Percentiles rank a stretch among this genome's conserved stretches.
Evolutionary conservation across 208 protist species (phyloP).

Genomic region (Vickermania ingenoplastis): DNA sequence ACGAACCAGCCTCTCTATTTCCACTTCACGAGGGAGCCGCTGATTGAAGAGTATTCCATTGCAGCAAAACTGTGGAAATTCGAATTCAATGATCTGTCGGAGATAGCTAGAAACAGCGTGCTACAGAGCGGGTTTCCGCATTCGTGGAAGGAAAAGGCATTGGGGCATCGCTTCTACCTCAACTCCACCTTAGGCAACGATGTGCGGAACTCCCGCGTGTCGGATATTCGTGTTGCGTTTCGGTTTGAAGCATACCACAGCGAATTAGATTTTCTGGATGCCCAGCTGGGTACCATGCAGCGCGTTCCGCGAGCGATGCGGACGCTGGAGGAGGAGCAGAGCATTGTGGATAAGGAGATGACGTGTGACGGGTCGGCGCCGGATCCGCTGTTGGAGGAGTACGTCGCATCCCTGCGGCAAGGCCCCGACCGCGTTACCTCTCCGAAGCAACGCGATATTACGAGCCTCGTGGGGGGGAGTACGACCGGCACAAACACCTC

Average conservation of each 20-base stretch:
- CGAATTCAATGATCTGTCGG: slow-evolving; percentile 95
- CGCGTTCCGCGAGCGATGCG: slow-evolving; percentile 67
- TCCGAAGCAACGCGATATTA: background rate
- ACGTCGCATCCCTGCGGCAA: background rate
- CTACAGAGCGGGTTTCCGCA: slow-evolving; percentile 92
- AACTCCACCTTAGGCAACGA: slow-evolving; percentile 89
- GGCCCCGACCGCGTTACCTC: background rate
- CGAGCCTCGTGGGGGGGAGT: background rate
- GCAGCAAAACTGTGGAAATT: slow-evolving; percentile 97
- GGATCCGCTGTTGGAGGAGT: background rate
- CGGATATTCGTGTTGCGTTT: slow-evolving; percentile 93
- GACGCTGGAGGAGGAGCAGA: slow-evolving; percentile 56
- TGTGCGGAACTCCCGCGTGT: slow-evolving; percentile 92
- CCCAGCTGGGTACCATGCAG: slow-evolving; percentile 34
- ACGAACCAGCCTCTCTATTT: slow-evolving; percentile 97
- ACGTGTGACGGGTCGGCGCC: slow-evolving; percentile 4
- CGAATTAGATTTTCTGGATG: slow-evolving; percentile 84
- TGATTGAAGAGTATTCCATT: slow-evolving; percentile 99
- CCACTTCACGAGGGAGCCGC: slow-evolving; percentile 92
- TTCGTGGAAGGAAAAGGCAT: slow-evolving; percentile 88
- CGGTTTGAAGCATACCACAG: slow-evolving; percentile 90
- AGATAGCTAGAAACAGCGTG: slow-evolving; percentile 97
- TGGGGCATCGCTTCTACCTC: slow-evolving; percentile 88
- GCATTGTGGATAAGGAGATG: slow-evolving; percentile 39
- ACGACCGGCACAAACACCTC: background rate